Conservation (phyloP, 306 rosid species). For the Albizia julibrissin region DNA sequence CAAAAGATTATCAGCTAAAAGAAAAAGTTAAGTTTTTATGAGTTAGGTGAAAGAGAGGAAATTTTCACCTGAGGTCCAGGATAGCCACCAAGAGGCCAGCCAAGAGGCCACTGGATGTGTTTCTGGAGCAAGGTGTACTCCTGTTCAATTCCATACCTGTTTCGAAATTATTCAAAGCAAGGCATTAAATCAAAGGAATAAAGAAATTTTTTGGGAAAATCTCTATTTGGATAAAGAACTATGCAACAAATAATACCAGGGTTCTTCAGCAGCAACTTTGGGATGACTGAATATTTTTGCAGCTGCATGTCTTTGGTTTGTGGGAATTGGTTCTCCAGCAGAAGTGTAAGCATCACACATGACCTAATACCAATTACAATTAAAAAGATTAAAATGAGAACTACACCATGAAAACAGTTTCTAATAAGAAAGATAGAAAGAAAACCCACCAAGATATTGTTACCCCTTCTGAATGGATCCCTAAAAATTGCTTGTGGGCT, state of each 20-base stretch:
- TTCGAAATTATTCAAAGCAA: slow-evolving; percentile 23
- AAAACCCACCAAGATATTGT: slow-evolving; percentile 65
- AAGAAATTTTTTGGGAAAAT: neutral
- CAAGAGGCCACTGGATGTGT: slow-evolving; percentile 59
- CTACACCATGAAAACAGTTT: neutral
- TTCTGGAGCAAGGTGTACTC: slow-evolving; percentile 69
- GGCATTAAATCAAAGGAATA: neutral
- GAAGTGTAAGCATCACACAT: slow-evolving; percentile 70
- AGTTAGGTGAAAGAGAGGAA: neutral
- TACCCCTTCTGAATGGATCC: slow-evolving; percentile 94
- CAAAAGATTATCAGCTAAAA: neutral
- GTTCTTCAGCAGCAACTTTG: slow-evolving; percentile 51
- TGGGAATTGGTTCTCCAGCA: slow-evolving; percentile 63
- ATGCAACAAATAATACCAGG: slow-evolving; percentile 40
- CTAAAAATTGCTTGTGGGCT: slow-evolving; percentile 93
- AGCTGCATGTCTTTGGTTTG: slow-evolving; percentile 61
- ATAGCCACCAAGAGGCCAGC: slow-evolving; percentile 68
- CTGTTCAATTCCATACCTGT: slow-evolving; percentile 86
- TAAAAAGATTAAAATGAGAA: neutral
- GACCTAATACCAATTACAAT: slow-evolving; percentile 43
- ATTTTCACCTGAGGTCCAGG: slow-evolving; percentile 60
- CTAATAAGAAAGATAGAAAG: neutral
- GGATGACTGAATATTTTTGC: slow-evolving; percentile 66
- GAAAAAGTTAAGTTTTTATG: neutral
- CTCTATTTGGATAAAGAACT: slow-evolving; percentile 7